Base-by-base conservation (phyloP, 2,329 filamentous ascomycete genomes). In the Apiospora koreana region DNA sequence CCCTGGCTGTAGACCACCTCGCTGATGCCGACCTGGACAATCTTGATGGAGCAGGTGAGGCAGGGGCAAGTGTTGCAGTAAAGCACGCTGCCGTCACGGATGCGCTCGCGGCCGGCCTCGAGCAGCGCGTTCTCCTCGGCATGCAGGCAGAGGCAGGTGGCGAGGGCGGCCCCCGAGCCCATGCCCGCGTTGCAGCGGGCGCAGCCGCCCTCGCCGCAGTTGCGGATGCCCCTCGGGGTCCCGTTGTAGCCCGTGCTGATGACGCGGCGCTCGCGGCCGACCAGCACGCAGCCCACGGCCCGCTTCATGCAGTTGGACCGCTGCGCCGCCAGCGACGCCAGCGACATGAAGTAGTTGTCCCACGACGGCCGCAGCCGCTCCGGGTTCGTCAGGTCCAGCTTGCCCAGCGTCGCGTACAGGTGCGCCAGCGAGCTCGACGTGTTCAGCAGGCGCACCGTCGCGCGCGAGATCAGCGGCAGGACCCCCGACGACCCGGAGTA, bases 281-380 rank as follows among this genome's bases (percentile, higher is more conserved):
- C 95, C 12, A 99, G 87, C 8, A 98, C 96, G 82, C 95, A 98
- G 9, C 96, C 96, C 1, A 99, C 96, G 74, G 95, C 91, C 41
- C 96, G 89, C 83, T 98, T 98, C 96, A 99, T 99, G 85, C 96
- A 99, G 81, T 99, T 99, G 78, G 92, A 94, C 73, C 96, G 89
- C 75, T 94, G 92, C 0, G 95, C 93, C 9, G 96, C 96, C 65
- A 99, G 89, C 43, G 93, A 94, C 6, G 96, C 95, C n/a, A 99
- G 86, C 50, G 93, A 90, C 96, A 99, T 99, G 79, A 99, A 99
- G 84, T 99, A 99, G 77, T 93, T 91, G 81, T 99, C 96, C 96
- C 96, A 99, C 66, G 89, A 91, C 0, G 96, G 96, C 1, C 96
- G 90, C 45, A 99, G 86, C 1, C 96, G 92, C 75, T 93, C 88